Base-by-base conservation (phyloP, 148 eudicot genomes). In the Vaccinium darrowii region DNA sequence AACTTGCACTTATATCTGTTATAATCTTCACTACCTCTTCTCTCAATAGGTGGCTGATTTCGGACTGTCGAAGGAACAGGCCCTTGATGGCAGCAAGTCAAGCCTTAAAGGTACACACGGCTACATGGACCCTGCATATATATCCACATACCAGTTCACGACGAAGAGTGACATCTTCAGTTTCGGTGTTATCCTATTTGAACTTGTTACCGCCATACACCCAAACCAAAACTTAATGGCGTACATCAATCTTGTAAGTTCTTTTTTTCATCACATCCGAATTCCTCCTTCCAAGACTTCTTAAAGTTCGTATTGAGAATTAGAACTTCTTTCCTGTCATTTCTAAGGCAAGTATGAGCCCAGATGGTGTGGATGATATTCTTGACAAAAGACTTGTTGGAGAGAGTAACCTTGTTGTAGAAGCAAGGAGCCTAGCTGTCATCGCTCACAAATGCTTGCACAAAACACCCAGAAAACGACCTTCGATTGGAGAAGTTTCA, bases 61-160 rank as follows among this genome's bases (percentile, higher is more conserved):
- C 80, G 99, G 99, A 83, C 92, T 97, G 74, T 97, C 99, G 30
- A 97, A 93, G 87, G 99, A 95, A 90, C 93, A 91, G 83, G 90
- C 83, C 79, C 94, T 87, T 78, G 99, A 94, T 86, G 93, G 98
- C 57, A 92, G 92, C 79, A 91, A 91, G 76, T 95, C 98, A 52
- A 91, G 98, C 91, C 94, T 95, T 52, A 97, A 93, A 90, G 99
- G 99, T 81, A 97, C 99, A 84, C 93, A 97, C 51, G 99, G 99
- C 69, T 97, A 97, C 88, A 97, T 97, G 88, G 99, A 97, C 88
- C 99, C 99, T 65, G 81, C 90, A 8, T 97, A 97, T 63, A 89
- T 97, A 84, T 92, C 98, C 80, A 93, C 98, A 43, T 93, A 90
- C 90, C 91, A 92, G 88, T 88, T 90, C 80, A 92, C 98, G 60